Base-by-base conservation (phyloP, 2,329 filamentous ascomycete genomes). In the Apiospora pterosperma region DNA sequence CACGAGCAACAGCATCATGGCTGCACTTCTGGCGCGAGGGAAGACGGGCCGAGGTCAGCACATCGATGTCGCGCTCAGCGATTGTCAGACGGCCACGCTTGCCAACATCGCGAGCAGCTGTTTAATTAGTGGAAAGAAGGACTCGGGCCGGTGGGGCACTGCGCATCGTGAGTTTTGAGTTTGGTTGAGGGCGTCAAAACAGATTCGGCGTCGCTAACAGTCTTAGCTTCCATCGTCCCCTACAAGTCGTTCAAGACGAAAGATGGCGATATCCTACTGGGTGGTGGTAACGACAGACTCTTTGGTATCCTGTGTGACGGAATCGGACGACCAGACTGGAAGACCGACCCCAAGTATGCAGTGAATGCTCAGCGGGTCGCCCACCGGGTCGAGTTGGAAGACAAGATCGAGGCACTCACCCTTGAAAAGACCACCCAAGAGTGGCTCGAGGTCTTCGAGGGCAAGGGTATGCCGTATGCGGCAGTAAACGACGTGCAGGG, bases 91-190 rank as follows among this genome's bases (percentile, higher is more conserved):
- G 21, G 96, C 94, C 0, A 97, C 94, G 0, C 80, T 99, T 55
- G 89, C 93, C n/a, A 99, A 98, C 75, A 93, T 99, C 73, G 96
- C 95, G 10, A 97, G 92, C 75, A 97, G 93, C 66, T 93, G 90
- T 66, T 81, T 99, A 48, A 91, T 98, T 67, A 96, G 92, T 71
- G 94, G 94, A 2, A 80, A 97, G 77, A 90, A 90, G 69, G 96
- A 99, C 75, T 87, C 89, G 0, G 96, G 96, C 0, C 85, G 96
- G 68, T 98, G 96, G 95, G 96, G 96, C 7, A 99, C 96, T 4
- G 95, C 95, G 52, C 96, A 99, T 82, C 96, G 92, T 92, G 81
- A 79, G 80, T 79, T 55, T 25, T 28, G 11, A 36, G 6, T 25
- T 19, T 8, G 19, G 11, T 39, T 39, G 28, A 28, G 28, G 16